phyloP scores from a whole-genome alignment of 805 yeast species.

The Wickerhamomyces rabaulensis region DNA sequence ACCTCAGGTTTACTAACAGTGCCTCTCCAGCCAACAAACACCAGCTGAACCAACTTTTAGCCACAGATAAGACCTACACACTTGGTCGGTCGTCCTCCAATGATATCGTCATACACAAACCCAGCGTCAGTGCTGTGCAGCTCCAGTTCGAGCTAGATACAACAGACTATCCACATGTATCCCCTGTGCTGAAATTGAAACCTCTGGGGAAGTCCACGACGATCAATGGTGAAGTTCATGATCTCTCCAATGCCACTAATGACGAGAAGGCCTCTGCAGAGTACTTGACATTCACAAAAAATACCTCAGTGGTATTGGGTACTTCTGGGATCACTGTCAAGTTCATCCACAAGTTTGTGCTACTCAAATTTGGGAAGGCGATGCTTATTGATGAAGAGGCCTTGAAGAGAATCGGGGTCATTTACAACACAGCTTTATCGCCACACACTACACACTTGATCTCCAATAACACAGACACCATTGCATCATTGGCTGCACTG shows the following conservation, averaged over 20 bases:
- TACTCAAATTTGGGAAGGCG: conserved; percentile 10
- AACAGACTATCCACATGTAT: conserved; percentile 7
- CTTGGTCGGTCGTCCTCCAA: conserved; percentile 6
- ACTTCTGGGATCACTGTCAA: conserved; percentile 8
- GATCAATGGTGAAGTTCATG: conserved; percentile 3
- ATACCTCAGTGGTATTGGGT: conserved; percentile 16
- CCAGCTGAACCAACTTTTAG: conserved; percentile 1
- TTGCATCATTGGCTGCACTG: conserved; percentile 24
- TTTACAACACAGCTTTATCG: conserved; percentile 15
- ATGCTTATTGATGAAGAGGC: conserved; percentile 5
- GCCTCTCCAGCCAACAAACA: not conserved
- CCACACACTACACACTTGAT: conserved; percentile 24
- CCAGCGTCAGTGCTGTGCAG: conserved; percentile 10
- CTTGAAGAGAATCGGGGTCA: conserved; percentile 25
- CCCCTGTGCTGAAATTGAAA: conserved; percentile 7
- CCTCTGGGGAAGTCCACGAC: conserved; percentile 7
- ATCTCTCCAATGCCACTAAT: not conserved
- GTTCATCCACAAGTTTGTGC: conserved; percentile 12
- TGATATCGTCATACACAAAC: conserved; percentile 3
- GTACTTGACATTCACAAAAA: not conserved
- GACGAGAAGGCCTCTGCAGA: conserved; percentile 2
- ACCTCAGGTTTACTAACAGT: too few species aligned
- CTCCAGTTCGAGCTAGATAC: conserved; percentile 8
- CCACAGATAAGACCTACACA: conserved; percentile 2
- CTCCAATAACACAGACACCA: conserved; percentile 13